These are phyloP conservation scores for Clavispora vitiphila DNA, from an alignment of 805 yeast genomes.

Conservation along the genomic window DNA sequence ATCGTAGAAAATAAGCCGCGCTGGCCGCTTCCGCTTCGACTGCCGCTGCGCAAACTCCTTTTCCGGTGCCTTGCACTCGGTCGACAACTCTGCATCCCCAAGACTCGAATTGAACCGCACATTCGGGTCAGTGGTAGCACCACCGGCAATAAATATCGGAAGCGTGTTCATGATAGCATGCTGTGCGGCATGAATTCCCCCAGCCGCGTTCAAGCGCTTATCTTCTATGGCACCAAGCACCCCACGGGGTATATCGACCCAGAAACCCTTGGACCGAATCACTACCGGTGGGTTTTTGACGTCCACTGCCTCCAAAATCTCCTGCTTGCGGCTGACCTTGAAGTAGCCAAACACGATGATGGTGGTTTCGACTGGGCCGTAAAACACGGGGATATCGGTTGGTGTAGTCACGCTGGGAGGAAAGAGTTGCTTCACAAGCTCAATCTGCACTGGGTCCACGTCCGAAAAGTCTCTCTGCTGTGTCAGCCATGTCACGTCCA, in stretches of 20 bases:
- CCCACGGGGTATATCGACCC: constrained; percentile 80
- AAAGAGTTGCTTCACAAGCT: constrained; percentile 51
- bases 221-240: constrained; percentile 54
- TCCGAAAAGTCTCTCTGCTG: constrained; percentile 89
- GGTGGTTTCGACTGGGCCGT: constrained; percentile 69
- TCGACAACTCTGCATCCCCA: constrained; percentile 58
- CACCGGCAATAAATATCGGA: constrained; percentile 68
- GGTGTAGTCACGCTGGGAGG: constrained; percentile 31
- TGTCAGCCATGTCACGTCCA: constrained; percentile 92
- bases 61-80: constrained; percentile 97
- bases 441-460: constrained; percentile 79
- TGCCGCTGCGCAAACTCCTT: constrained; percentile 84
- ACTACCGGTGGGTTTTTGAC: constrained; percentile 82
- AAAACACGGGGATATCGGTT: constrained; percentile 56
- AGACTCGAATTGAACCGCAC: constrained; percentile 24
- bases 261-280: constrained; percentile 71
- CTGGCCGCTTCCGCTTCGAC: constrained; percentile 73
- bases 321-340: constrained; percentile 69
- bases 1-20: constrained; percentile 79
- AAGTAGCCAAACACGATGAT: constrained; percentile 88
- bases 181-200: constrained; percentile 94
- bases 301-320: constrained; percentile 90
- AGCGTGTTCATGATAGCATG: constrained; percentile 80
- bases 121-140: constrained; percentile 45
- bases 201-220: constrained; percentile 69